These are phyloP conservation scores for Cordyceps javanica DNA, from an alignment of 2,329 filamentous ascomycete genomes.

Conservation along the genomic window DNA sequence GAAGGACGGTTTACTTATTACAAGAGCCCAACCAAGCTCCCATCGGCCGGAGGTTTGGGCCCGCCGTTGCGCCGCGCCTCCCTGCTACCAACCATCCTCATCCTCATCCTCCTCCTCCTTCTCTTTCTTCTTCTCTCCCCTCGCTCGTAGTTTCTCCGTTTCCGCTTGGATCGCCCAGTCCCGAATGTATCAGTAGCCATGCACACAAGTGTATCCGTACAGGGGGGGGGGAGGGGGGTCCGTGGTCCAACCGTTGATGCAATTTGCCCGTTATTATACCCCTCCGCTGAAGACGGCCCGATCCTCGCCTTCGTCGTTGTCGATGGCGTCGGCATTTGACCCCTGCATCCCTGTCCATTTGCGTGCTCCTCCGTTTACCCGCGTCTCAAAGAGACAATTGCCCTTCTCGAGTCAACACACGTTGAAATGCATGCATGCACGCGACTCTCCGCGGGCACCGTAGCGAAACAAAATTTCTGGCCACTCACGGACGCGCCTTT, in stretches of 20 bases:
- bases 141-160: not conserved
- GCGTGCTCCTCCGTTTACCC: not conserved
- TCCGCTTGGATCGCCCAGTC: not conserved
- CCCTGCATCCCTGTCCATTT: not conserved
- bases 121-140: not conserved
- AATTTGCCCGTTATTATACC: not conserved
- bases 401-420: not conserved
- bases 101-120: too few species aligned
- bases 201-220: not conserved
- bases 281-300: conserved; percentile 8
- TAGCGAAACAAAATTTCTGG: not conserved
- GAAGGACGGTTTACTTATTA: too few species aligned
- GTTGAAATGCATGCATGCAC: too few species aligned
- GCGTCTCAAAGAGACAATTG: not conserved
- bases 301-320: not conserved
- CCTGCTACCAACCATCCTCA: too few species aligned
- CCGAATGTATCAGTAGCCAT: too few species aligned
- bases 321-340: conserved; percentile 5
- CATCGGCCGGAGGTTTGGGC: too few species aligned
- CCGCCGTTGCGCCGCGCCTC: too few species aligned
- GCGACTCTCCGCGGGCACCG: not conserved
- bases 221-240: not conserved
- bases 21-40: too few species aligned
- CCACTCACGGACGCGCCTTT: not conserved
- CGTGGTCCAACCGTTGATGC: not conserved